phyloP scores from a whole-genome alignment of 495 filamentous ascomycete species.

The Trichoderma reesei region DNA sequence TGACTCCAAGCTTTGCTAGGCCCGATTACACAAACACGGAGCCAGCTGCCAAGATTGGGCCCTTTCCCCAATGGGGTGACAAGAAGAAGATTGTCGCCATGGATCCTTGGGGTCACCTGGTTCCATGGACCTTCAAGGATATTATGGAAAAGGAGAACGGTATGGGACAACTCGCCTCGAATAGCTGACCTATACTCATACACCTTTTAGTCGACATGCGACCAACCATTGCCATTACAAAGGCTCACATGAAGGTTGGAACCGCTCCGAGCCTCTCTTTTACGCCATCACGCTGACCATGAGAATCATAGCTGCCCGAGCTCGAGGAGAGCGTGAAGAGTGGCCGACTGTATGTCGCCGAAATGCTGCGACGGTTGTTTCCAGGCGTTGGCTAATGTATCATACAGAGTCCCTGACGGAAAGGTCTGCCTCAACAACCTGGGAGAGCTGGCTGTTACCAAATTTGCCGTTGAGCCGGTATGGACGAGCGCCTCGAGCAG shows the following conservation, averaged over 20 bases:
- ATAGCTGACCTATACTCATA: neutral
- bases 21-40: conserved; percentile 94
- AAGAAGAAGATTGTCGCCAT: conserved; percentile 94
- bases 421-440: conserved; percentile 74
- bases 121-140: conserved; percentile 69
- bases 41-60: conserved; percentile 78
- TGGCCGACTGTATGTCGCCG: conserved; percentile 50
- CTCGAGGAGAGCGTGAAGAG: conserved; percentile 75
- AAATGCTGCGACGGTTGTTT: neutral
- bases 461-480: conserved; percentile 89
- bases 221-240: conserved; percentile 88
- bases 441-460: conserved; percentile 90
- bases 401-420: conserved; percentile 61
- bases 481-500: conserved; percentile 4
- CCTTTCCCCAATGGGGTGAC: conserved; percentile 82
- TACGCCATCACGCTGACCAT: conserved; percentile 13
- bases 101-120: conserved; percentile 88
- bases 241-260: conserved; percentile 79
- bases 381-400: conserved; percentile 15
- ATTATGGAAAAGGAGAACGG: conserved; percentile 55
- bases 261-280: neutral
- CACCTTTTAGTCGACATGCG: conserved; percentile 64
- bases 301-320: conserved; percentile 53
- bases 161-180: conserved; percentile 13
- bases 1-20: conserved; percentile 14